Base-by-base conservation (phyloP, 495 filamentous ascomycete genomes). In the Penicillium crystallinum region DNA sequence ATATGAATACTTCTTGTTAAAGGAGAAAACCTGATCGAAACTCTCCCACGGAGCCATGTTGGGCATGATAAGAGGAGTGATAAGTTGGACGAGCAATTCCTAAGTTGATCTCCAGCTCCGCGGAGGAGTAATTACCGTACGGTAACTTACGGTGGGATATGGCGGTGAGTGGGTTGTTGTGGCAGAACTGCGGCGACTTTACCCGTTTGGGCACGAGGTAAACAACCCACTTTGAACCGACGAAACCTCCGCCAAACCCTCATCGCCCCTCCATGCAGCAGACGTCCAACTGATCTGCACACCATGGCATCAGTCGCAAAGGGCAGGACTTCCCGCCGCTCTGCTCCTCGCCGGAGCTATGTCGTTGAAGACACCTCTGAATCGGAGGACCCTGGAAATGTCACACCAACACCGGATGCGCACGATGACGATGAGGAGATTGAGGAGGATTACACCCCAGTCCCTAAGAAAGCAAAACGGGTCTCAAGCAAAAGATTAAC, bases 401-500 rank as follows among this genome's bases (percentile, higher is more conserved):
- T 79, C 18, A 77, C 74, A 40, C 74, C 74, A 36, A 75, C 72
- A 21, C 62, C 63, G 11, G 69, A 70, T 34, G 59, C 68, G 39
- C 61, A 64, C 41, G 63, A 72, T 15, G 75, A 69, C 46, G 77
- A 76, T 46, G 71, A 79, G 15, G 73, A 83, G 4, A 80, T 84
- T 22, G 83, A 82, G 40, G 85, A 91, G 35, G 89, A 92, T 19
- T 93, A 88, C 56, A 89, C 87, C 14, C 89, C 89, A 7, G 88
- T 84, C 14, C 83, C 88, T 38, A 61, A 67, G 34, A 72, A 71
- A 37, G 35, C 58, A 64, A 72, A 55, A 70, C 65, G 75, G 74
- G 65, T 58, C 58, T 73, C 72, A 52, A 72, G 76, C 49, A 79
- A 77, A 65, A 77, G 80, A 70, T 81, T 77, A 75, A 80, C 77